Evolutionary conservation across 768 basidiomycete species (phyloP), one percentile per base, ranked within the genome.

Genomic region (Leucocoprinus leucothites): DNA sequence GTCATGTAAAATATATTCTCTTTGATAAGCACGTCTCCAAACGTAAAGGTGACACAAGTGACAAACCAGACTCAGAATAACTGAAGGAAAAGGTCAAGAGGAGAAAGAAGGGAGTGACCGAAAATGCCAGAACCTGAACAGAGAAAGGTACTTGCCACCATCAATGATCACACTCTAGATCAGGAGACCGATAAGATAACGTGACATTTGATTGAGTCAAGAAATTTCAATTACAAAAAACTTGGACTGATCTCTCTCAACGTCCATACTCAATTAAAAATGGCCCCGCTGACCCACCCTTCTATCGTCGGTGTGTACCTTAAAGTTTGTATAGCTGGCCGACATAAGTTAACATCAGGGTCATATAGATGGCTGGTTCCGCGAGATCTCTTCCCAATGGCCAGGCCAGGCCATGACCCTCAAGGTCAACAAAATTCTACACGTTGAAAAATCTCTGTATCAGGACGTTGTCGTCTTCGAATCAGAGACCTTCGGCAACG

Each of bases 401-500:
- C 94, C 91, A 5, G 95, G 94, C 46, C 94, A 97, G 74, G 96
- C 96, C 48, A 93, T 97, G 93, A 92, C 91, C 50, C 79, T 99
- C 65, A 91, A 92, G 72, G 95, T 98, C 77, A 89, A 89, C 74
- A 89, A 90, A 77, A 90, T 98, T 62, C 79, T 99, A 53, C 96
- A 99, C 71, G 79, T 87, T 61, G 97, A 98, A 74, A 88, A 89
- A 73, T 95, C 92, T 1, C 75, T 87, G 48, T 98, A 86, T 76
- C 96, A 99, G 74, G 96, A 98, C 66, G 94, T 99, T 51, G 87
- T 99, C 52, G 94, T 99, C 52, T 98, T 98, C 65, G 87, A 94
- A 69, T 94, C 92, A 0, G 93, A 91, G 74, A 91, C 94, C 1
- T 96, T 89, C 66, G 96, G 96, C n/a, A 98, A 98, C 65, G 94